These are phyloP conservation scores for Venturia aucupariae DNA, from an alignment of 2,329 filamentous ascomycete species.

Conservation along the genomic window DNA sequence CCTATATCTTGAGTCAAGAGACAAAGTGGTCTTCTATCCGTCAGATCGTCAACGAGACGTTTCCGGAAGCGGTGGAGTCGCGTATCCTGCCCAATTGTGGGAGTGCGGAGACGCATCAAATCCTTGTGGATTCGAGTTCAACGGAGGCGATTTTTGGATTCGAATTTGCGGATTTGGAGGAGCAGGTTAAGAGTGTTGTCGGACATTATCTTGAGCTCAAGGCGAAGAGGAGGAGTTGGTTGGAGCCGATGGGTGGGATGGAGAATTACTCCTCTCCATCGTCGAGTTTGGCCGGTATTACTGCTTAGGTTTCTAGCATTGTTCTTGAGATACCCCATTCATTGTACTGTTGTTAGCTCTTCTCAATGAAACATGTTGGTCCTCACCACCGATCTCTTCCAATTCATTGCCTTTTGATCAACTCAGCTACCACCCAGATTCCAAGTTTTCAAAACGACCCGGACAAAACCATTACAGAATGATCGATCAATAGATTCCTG, in stretches of 20 bases:
- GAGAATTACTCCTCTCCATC: neutral
- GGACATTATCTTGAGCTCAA: slow-evolving; percentile 16
- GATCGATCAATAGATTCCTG: no score
- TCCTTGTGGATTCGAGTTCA: slow-evolving; percentile 10
- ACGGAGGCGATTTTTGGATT: slow-evolving; percentile 16
- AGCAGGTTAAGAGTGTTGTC: slow-evolving; percentile 16
- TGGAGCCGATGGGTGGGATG: slow-evolving; percentile 5
- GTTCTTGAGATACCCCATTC: neutral
- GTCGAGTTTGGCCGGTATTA: no score
- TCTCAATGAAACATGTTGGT: no score
- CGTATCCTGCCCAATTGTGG: slow-evolving; percentile 8
- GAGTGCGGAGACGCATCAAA: neutral
- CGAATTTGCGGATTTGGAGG: slow-evolving; percentile 9
- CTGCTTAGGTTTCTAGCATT: neutral
- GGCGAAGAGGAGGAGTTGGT: neutral
- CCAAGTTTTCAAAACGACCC: no score
- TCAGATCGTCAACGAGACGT: neutral
- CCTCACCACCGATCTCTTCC: no score
- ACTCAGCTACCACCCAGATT: no score
- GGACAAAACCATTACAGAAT: no score
- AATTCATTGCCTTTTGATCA: no score
- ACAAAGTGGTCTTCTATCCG: neutral
- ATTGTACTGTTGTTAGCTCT: neutral
- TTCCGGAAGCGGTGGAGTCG: slow-evolving; percentile 13
- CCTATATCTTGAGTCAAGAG: neutral